phyloP scores from a whole-genome alignment of 1,284 basidiomycete genomes.

The Puccinia sorghi region DNA sequence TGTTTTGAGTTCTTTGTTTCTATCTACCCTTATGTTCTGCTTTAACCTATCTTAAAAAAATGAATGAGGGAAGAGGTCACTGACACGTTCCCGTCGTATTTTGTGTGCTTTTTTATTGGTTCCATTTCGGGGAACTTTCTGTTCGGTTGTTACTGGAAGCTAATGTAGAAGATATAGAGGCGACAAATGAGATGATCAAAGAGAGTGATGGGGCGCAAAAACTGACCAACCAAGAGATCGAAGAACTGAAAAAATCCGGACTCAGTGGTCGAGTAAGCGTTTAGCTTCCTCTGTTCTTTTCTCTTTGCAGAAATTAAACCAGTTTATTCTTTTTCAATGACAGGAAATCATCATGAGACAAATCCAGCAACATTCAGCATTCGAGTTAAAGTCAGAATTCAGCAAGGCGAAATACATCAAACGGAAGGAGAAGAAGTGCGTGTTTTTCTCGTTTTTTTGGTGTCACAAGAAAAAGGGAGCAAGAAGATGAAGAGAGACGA shows the following conservation, averaged over 20 bases:
- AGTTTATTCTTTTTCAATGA: background rate
- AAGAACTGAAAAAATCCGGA: slow-evolving; percentile 57
- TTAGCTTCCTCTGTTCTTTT: too few relatives aligned
- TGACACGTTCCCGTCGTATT: background rate
- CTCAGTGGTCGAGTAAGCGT: slow-evolving; percentile 53
- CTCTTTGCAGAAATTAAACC: background rate
- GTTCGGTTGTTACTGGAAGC: background rate
- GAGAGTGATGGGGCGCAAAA: slow-evolving; percentile 57
- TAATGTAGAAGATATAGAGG: slow-evolving; percentile 55
- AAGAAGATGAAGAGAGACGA: too few relatives aligned
- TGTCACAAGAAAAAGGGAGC: too few relatives aligned
- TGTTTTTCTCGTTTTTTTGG: too few relatives aligned
- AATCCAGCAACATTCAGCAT: slow-evolving; percentile 85
- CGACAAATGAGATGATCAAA: slow-evolving; percentile 58
- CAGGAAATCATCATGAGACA: slow-evolving; percentile 86
- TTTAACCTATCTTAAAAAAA: too few relatives aligned
- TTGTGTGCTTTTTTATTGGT: background rate
- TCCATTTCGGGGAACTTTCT: background rate
- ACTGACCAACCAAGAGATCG: slow-evolving; percentile 57
- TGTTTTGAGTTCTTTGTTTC: slow-evolving; percentile 33
- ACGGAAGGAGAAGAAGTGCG: slow-evolving; percentile 85
- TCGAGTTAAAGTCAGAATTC: slow-evolving; percentile 88
- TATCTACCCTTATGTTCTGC: too few relatives aligned
- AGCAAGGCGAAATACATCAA: slow-evolving; percentile 96
- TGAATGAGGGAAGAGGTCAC: background rate